Evolutionary conservation across 257 asterid species (phyloP).

Genomic region (Fraxinus americana): DNA sequence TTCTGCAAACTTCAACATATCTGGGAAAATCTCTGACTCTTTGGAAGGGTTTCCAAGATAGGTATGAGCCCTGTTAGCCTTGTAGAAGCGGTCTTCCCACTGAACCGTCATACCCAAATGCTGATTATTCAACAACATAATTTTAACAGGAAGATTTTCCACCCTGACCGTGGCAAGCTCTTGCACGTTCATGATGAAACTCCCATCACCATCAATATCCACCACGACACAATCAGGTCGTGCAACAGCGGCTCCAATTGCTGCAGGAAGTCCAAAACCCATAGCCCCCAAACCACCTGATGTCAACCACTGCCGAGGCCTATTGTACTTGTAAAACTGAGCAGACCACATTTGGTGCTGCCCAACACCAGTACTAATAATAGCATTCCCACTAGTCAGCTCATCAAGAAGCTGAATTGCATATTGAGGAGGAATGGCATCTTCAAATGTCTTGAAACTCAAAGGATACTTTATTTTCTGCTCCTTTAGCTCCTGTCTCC

Average conservation of each 20-base stretch:
- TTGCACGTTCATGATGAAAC: conserved; percentile 86
- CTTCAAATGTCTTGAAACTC: conserved; percentile 59
- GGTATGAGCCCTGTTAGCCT: conserved; percentile 79
- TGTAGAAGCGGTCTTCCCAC: conserved; percentile 87
- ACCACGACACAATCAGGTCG: conserved; percentile 71
- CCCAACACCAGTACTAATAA: conserved; percentile 79
- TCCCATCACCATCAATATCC: conserved; percentile 90
- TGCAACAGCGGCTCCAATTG: conserved; percentile 84
- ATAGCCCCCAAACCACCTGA: conserved; percentile 83
- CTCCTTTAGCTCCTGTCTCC: conserved; percentile 73
- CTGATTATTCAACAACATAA: conserved; percentile 75
- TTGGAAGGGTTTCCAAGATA: conserved; percentile 74
- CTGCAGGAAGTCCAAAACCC: conserved; percentile 90
- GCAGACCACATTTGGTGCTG: conserved; percentile 98
- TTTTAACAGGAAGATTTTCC: conserved; percentile 77
- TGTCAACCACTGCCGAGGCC: conserved; percentile 75
- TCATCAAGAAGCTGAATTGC: conserved; percentile 79
- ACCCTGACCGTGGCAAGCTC: conserved; percentile 73
- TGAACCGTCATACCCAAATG: conserved; percentile 88
- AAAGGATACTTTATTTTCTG: conserved; percentile 55
- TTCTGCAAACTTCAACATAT: conserved; percentile 77
- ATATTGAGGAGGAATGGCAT: conserved; percentile 77
- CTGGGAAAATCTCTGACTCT: conserved; percentile 60
- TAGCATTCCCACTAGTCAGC: conserved; percentile 68
- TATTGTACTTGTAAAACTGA: conserved; percentile 72